Evolutionary conservation across 148 eudicot species (phyloP).

Genomic region (Diospyros kaki): DNA sequence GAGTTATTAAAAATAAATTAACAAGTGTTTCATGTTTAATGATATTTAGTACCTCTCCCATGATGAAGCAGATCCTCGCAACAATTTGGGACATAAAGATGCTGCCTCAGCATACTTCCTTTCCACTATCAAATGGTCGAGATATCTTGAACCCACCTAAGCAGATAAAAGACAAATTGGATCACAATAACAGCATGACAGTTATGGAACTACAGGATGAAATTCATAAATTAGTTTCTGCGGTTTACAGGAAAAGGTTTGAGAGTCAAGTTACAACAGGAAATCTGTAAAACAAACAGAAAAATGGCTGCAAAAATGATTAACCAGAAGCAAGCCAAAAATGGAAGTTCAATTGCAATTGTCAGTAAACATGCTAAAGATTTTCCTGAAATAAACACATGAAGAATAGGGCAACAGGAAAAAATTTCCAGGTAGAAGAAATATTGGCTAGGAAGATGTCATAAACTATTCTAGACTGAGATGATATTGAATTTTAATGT

Average conservation of each 20-base stretch:
- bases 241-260: background rate
- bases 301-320: background rate
- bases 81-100: conserved; percentile 87
- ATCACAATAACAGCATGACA: background rate
- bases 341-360: background rate
- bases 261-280: background rate
- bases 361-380: background rate
- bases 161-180: conserved; percentile 1
- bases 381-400: background rate
- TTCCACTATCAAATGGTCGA: conserved; percentile 88
- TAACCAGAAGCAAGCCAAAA: background rate
- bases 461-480: background rate
- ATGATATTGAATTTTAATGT: background rate
- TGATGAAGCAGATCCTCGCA: conserved; percentile 86
- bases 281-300: background rate
- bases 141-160: conserved; percentile 89
- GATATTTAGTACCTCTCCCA: conserved; percentile 75
- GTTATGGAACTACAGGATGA: too few species aligned
- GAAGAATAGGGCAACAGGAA: background rate
- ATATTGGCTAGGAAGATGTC: background rate
- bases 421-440: background rate
- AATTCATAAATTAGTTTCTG: background rate
- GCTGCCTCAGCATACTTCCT: conserved; percentile 94
- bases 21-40: background rate
- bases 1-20: conserved; percentile 18